Evolutionary conservation across 257 asterid species (phyloP).

Genomic region (Catharanthus roseus): DNA sequence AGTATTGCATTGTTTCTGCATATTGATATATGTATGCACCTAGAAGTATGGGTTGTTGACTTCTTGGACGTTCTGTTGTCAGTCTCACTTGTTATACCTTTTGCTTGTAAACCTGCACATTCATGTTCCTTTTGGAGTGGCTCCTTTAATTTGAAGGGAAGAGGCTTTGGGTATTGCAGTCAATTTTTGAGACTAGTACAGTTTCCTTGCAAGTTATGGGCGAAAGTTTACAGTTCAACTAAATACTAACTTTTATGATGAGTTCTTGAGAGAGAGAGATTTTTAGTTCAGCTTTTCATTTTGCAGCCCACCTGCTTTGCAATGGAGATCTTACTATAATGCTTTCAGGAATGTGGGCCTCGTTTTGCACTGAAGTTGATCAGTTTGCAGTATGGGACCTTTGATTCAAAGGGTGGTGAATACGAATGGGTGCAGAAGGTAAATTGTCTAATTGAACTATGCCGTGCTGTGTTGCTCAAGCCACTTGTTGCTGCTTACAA

Average conservation of each 20-base stretch:
- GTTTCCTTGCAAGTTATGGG: not conserved
- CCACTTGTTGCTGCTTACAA: not conserved
- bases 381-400: conserved; percentile 91
- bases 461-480: not conserved
- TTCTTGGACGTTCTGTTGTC: not conserved
- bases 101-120: not conserved
- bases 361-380: conserved; percentile 76
- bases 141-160: not conserved
- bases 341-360: conserved; percentile 89
- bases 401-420: conserved; percentile 86
- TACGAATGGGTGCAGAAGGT: conserved; percentile 98
- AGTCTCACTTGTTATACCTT: not conserved
- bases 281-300: too few relatives aligned
- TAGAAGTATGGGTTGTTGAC: not conserved
- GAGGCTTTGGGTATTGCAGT: not conserved
- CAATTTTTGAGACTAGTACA: not conserved
- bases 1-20: not conserved
- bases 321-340: not conserved
- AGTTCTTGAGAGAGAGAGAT: not conserved
- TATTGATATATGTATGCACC: not conserved
- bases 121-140: not conserved
- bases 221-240: not conserved
- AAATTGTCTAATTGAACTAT: conserved; percentile 3
- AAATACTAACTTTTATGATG: not conserved
- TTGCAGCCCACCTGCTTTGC: not conserved